Percentiles rank a stretch among this genome's conserved stretches.
phyloP scores from a whole-genome alignment of 176 grass and related monocot species.

The Oryza longistaminata region DNA sequence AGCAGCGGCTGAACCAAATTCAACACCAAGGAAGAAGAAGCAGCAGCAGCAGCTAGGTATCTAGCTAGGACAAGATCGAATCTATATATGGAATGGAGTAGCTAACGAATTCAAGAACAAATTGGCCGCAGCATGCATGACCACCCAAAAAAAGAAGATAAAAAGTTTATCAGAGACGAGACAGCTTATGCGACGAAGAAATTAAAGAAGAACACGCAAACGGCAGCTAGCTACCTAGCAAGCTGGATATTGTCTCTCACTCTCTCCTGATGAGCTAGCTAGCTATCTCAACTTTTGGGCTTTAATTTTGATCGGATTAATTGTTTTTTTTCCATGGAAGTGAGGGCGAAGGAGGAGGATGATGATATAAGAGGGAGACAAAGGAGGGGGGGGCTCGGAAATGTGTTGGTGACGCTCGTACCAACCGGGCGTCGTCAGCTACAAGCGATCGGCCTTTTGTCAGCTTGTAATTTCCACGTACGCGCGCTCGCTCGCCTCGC shows the following conservation, averaged over 20 bases:
- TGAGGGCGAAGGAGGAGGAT: background rate
- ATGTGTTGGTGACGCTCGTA: constrained; percentile 65
- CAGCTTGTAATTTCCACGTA: constrained; percentile 9
- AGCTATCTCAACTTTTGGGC: background rate
- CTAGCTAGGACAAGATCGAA: background rate
- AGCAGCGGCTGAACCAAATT: background rate
- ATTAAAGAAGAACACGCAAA: background rate
- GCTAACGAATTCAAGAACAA: constrained; percentile 22
- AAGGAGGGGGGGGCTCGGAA: background rate
- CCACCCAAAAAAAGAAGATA: background rate
- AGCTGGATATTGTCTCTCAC: background rate
- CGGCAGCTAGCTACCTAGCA: background rate
- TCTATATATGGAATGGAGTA: too few relatives aligned
- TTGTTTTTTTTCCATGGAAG: constrained; percentile 33
- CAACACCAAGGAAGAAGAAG: background rate
- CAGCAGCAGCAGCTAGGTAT: background rate
- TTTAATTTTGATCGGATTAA: background rate
- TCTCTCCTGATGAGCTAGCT: background rate
- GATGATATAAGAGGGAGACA: constrained; percentile 35
- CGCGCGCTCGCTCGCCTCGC: constrained; percentile 20
- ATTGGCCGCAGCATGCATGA: background rate
- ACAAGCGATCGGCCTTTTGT: constrained; percentile 32
- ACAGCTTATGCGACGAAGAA: background rate
- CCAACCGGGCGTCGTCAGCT: constrained; percentile 63
- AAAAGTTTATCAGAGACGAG: background rate